A percentile compares a stretch with the other conserved stretches of the same genome.
These are phyloP conservation scores for Skeletonema grethae DNA, from an alignment of 108 stramenopile genomes.

Conservation along the genomic window DNA sequence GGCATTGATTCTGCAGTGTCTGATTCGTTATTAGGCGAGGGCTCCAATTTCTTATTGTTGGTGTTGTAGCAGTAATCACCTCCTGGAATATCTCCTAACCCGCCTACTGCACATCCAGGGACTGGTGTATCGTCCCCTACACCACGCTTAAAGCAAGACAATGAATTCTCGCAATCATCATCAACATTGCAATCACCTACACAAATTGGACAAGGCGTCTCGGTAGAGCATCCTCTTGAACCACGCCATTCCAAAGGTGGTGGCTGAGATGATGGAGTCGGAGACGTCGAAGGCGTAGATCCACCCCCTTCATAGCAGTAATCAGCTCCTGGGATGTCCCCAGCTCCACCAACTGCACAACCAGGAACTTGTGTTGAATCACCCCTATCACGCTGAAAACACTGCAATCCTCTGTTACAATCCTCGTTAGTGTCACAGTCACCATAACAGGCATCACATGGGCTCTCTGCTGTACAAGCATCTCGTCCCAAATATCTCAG, in stretches of 20 bases:
- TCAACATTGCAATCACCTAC: slow-evolving; percentile 41
- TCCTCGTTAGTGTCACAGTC: slow-evolving; percentile 49
- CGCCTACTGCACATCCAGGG: slow-evolving; percentile 41
- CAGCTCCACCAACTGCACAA: slow-evolving; percentile 25
- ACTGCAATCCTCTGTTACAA: slow-evolving; percentile 32
- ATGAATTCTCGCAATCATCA: slow-evolving; percentile 21
- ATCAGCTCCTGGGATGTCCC: slow-evolving; percentile 42
- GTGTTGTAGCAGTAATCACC: slow-evolving; percentile 46
- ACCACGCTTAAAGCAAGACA: slow-evolving; percentile 25
- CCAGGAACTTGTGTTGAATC: slow-evolving; percentile 44
- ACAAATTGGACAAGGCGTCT: slow-evolving; percentile 35
- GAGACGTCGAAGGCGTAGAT: neutral
- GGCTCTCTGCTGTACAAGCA: slow-evolving; percentile 15
- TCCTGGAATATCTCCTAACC: slow-evolving; percentile 41
- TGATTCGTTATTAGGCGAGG: neutral
- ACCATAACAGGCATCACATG: slow-evolving; percentile 37
- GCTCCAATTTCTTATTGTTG: neutral
- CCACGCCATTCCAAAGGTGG: slow-evolving; percentile 31
- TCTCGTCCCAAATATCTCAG: slow-evolving; percentile 41
- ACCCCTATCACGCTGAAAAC: slow-evolving; percentile 47
- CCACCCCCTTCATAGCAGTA: slow-evolving; percentile 35
- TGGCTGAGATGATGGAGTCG: slow-evolving; percentile 5
- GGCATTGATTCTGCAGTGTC: no score
- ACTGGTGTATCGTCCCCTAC: slow-evolving; percentile 19
- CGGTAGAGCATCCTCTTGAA: slow-evolving; percentile 28